Conservation (phyloP, 805 yeast genomes). For the Komagataella mondaviorum region DNA sequence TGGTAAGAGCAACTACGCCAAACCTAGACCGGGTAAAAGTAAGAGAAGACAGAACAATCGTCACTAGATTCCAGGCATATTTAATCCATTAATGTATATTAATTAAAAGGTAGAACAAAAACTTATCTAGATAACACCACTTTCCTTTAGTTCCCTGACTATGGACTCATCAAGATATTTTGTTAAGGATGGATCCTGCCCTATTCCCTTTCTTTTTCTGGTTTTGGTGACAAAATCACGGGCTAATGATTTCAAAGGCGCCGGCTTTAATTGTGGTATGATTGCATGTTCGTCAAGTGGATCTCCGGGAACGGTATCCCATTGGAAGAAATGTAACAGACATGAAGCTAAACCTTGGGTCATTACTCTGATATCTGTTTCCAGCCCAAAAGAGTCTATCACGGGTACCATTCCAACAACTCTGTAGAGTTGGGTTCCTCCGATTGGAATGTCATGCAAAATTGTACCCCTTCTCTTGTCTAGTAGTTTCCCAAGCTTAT, state of each 20-base stretch:
- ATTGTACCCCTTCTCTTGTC: slow-evolving; percentile 60
- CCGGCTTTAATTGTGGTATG: slow-evolving; percentile 66
- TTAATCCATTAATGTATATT: slow-evolving; percentile 1
- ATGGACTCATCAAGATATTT: slow-evolving; percentile 56
- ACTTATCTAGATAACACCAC: slow-evolving; percentile 24
- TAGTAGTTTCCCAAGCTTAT: slow-evolving; percentile 22
- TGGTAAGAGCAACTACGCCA: slow-evolving; percentile 12
- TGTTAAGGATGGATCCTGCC: slow-evolving; percentile 54
- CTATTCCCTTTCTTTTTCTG: slow-evolving; percentile 74
- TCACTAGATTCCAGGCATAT: slow-evolving; percentile 5
- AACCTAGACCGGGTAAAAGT: slow-evolving; percentile 39
- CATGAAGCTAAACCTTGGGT: slow-evolving; percentile 74
- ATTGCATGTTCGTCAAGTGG: slow-evolving; percentile 59
- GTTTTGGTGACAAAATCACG: slow-evolving; percentile 87
- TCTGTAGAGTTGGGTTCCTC: slow-evolving; percentile 57
- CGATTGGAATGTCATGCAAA: slow-evolving; percentile 34
- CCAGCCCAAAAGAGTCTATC: slow-evolving; percentile 83
- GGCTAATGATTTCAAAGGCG: slow-evolving; percentile 55
- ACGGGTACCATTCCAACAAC: slow-evolving; percentile 66
- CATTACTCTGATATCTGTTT: slow-evolving; percentile 66
- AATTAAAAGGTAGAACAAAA: not conserved
- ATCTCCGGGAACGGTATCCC: slow-evolving; percentile 84
- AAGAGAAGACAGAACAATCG: slow-evolving; percentile 24
- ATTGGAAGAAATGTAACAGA: slow-evolving; percentile 47
- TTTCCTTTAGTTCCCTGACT: slow-evolving; percentile 34